These are phyloP conservation scores for Epichloe bromicola DNA, from an alignment of 2,329 filamentous ascomycete genomes.

Conservation along the genomic window DNA sequence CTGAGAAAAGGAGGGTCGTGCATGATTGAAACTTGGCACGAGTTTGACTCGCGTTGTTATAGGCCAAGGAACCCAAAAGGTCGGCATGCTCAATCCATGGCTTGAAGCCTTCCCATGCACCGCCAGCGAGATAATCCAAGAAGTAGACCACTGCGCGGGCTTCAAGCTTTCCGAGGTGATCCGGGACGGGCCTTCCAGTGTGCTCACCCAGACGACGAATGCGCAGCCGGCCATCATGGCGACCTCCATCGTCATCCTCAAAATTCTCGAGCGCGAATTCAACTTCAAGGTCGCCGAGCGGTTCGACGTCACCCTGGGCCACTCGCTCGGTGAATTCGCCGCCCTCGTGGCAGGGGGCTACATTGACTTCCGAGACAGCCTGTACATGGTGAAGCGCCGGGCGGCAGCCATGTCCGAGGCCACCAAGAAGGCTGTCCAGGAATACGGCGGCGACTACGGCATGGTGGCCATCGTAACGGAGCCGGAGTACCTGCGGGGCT, in stretches of 20 bases:
- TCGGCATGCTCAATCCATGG: conserved; percentile 81
- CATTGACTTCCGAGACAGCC: conserved; percentile 62
- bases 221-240: conserved; percentile 96
- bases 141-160: conserved; percentile 68
- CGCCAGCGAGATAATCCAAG: conserved; percentile 62
- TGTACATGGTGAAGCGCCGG: conserved; percentile 62
- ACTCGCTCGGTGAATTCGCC: conserved; percentile 87
- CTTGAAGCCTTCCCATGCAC: conserved; percentile 73
- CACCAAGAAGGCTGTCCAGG: conserved; percentile 49
- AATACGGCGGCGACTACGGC: conserved; percentile 71
- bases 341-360: conserved; percentile 78
- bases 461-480: conserved; percentile 93
- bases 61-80: conserved; percentile 83
- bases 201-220: conserved; percentile 70
- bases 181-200: conserved; percentile 61
- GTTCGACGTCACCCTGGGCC: conserved; percentile 74
- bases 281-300: conserved; percentile 57
- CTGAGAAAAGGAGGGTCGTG: neutral
- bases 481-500: conserved; percentile 53
- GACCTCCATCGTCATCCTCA: conserved; percentile 78
- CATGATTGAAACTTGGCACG: neutral
- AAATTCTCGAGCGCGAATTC: conserved; percentile 76
- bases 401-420: conserved; percentile 76
- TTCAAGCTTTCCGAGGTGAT: conserved; percentile 68
- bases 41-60: neutral